Percentiles rank a stretch among this genome's conserved stretches.
phyloP scores from a whole-genome alignment of 345 rosid species.

The Corchorus capsularis region DNA sequence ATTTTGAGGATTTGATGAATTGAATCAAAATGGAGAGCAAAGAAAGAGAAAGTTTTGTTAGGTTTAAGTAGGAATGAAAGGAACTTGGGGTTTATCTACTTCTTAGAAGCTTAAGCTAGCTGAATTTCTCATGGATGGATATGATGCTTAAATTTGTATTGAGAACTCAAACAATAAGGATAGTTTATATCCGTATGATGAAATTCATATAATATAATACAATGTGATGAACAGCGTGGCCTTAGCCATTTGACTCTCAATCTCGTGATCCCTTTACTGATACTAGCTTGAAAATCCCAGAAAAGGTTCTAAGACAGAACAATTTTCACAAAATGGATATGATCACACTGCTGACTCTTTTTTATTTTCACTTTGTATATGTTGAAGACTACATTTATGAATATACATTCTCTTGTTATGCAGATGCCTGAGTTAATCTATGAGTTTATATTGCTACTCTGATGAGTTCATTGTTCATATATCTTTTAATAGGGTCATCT shows the following conservation, averaged over 20 bases:
- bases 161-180: not conserved
- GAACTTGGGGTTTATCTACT: not conserved
- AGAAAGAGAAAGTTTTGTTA: not conserved
- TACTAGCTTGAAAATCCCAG: not conserved
- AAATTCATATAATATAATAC: not conserved
- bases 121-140: not conserved
- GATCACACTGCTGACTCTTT: not conserved
- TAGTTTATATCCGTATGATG: not conserved
- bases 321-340: not conserved
- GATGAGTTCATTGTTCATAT: not conserved
- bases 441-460: not conserved
- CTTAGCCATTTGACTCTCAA: not conserved
- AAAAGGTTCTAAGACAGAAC: not conserved
- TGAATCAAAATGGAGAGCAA: not conserved
- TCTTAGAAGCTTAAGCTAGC: not conserved
- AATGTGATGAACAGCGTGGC: not conserved
- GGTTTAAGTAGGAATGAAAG: not conserved
- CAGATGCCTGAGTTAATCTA: not conserved
- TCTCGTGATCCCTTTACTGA: not conserved
- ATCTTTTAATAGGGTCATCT: slow-evolving; percentile 59
- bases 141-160: not conserved
- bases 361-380: not conserved
- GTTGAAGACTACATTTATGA: no score
- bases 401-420: not conserved
- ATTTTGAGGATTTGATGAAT: not conserved